Evolutionary conservation across 331 rosid genomes (phyloP).

Genomic region (Telfairia occidentalis): DNA sequence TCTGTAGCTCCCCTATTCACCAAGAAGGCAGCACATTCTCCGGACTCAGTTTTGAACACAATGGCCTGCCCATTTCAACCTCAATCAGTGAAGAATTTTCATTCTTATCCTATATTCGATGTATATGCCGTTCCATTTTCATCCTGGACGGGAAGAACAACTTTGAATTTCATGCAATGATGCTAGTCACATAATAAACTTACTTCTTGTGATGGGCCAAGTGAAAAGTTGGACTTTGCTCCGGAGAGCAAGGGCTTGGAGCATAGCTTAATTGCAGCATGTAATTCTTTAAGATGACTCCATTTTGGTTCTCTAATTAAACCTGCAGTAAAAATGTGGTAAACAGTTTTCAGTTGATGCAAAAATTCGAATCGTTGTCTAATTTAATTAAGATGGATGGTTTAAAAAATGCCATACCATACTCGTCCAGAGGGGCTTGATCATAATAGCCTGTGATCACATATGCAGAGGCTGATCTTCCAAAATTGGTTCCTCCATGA

Average conservation of each 20-base stretch:
- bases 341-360: background rate
- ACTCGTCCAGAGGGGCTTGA: slow-evolving; percentile 78
- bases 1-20: slow-evolving; percentile 36
- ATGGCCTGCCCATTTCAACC: slow-evolving; percentile 35
- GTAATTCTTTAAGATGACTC: slow-evolving; percentile 86
- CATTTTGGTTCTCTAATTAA: slow-evolving; percentile 69
- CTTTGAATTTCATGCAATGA: background rate
- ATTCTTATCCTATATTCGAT: background rate
- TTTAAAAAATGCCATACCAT: slow-evolving; percentile 34
- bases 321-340: slow-evolving; percentile 33
- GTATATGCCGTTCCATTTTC: background rate
- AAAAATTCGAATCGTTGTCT: background rate
- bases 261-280: slow-evolving; percentile 61
- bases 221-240: slow-evolving; percentile 22
- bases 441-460: slow-evolving; percentile 63
- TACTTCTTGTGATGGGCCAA: slow-evolving; percentile 48
- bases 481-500: slow-evolving; percentile 96
- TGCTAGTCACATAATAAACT: background rate
- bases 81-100: background rate
- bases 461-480: slow-evolving; percentile 53
- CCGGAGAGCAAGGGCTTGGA: slow-evolving; percentile 44
- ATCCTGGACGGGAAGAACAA: background rate
- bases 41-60: slow-evolving; percentile 37
- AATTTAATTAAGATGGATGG: background rate
- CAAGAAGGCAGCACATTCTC: slow-evolving; percentile 70